Evolutionary conservation across 1,284 basidiomycete species (phyloP).

Genomic region (Meira nashicola): DNA sequence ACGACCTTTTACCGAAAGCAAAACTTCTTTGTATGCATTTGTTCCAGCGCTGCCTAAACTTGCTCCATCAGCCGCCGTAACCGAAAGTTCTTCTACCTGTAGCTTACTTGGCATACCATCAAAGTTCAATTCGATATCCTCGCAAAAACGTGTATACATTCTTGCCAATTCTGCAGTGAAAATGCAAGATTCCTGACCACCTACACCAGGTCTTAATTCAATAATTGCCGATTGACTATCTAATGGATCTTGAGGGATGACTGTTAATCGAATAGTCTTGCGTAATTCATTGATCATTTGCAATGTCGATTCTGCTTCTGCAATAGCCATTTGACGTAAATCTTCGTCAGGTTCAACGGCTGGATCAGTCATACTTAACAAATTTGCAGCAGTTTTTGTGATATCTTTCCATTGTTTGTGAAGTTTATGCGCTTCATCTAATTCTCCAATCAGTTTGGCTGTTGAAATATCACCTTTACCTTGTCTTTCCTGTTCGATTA

Average conservation of each 20-base stretch:
- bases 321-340: conserved; percentile 69
- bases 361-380: conserved; percentile 1
- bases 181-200: conserved; percentile 79
- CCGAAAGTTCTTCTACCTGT: conserved; percentile 37
- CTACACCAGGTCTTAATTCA: conserved; percentile 87
- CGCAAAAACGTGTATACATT: conserved; percentile 69
- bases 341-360: conserved; percentile 61
- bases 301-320: conserved; percentile 64
- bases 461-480: background rate
- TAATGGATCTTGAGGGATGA: conserved; percentile 64
- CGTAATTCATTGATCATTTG: conserved; percentile 58
- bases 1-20: conserved; percentile 72
- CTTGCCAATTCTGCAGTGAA: conserved; percentile 74
- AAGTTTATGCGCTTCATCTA: background rate
- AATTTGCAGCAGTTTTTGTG: background rate
- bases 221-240: conserved; percentile 64
- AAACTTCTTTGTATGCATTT: conserved; percentile 64
- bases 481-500: background rate
- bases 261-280: conserved; percentile 63
- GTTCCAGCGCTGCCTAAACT: conserved; percentile 59
- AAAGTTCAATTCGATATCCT: conserved; percentile 7
- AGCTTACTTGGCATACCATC: conserved; percentile 12
- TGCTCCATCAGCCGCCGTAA: conserved; percentile 33
- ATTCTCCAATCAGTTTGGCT: background rate
- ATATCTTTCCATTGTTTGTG: background rate